Conservation (phyloP, 2,329 filamentous ascomycete genomes). For the Neofusicoccum sp. region DNA sequence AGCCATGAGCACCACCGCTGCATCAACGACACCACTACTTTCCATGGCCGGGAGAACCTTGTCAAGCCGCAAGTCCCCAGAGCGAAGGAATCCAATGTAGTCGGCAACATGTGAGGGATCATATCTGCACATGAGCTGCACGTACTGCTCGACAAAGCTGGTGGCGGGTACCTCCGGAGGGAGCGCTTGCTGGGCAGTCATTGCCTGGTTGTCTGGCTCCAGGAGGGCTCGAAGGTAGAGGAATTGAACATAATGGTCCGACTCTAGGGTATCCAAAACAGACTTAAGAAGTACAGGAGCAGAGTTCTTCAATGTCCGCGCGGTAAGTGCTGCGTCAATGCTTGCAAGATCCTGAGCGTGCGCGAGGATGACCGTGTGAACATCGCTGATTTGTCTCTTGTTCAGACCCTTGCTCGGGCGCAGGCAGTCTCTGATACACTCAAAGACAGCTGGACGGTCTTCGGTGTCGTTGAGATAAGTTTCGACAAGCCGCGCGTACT, state of each 20-base stretch:
- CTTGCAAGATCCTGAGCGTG: slow-evolving; percentile 66
- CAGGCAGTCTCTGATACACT: slow-evolving; percentile 74
- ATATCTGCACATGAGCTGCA: slow-evolving; percentile 87
- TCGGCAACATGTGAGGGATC: slow-evolving; percentile 79
- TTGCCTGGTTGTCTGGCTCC: slow-evolving; percentile 55
- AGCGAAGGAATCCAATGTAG: slow-evolving; percentile 74
- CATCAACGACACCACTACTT: slow-evolving; percentile 84
- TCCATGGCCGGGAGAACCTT: slow-evolving; percentile 84
- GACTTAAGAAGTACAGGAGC: slow-evolving; percentile 64
- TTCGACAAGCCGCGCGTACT: slow-evolving; percentile 74
- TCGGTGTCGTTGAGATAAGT: slow-evolving; percentile 83
- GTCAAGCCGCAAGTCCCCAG: slow-evolving; percentile 75
- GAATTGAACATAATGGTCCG: slow-evolving; percentile 66
- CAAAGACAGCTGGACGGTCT: slow-evolving; percentile 72
- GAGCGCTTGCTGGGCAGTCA: slow-evolving; percentile 32
- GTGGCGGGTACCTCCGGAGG: slow-evolving; percentile 21
- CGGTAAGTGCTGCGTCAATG: slow-evolving; percentile 65
- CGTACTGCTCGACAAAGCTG: slow-evolving; percentile 64
- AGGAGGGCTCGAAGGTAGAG: slow-evolving; percentile 74
- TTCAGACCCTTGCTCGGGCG: slow-evolving; percentile 61
- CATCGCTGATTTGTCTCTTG: slow-evolving; percentile 69
- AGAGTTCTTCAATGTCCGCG: slow-evolving; percentile 61
- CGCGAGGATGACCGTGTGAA: slow-evolving; percentile 64
- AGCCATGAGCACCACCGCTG: slow-evolving; percentile 85
- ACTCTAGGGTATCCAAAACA: slow-evolving; percentile 61